Conservation (phyloP, 2,329 filamentous ascomycete species). For the Paraphoma chrysanthemicola region DNA sequence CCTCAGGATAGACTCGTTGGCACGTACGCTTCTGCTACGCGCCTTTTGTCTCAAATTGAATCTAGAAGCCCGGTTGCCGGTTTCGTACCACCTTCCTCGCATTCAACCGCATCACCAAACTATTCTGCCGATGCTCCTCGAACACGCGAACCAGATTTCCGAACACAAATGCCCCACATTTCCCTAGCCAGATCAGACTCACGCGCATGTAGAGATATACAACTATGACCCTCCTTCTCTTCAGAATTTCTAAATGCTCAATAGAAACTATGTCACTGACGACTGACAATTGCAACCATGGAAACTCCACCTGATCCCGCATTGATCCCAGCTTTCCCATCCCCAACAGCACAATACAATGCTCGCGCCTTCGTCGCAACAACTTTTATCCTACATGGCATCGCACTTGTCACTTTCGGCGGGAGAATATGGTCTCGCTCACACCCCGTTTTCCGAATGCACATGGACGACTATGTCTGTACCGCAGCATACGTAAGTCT, state of each 20-base stretch:
- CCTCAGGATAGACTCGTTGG: background rate
- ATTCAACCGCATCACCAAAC: background rate
- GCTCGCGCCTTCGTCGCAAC: slow-evolving; percentile 14
- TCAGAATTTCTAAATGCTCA: background rate
- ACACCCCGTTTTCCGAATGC: slow-evolving; percentile 17
- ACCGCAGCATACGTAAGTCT: slow-evolving; percentile 20
- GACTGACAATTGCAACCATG: slow-evolving; percentile 1
- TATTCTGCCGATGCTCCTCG: background rate
- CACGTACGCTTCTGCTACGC: background rate
- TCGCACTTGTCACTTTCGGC: slow-evolving; percentile 17
- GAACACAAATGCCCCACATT: too few relatives aligned
- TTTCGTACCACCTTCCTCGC: background rate
- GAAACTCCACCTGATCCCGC: slow-evolving; percentile 4
- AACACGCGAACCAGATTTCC: background rate
- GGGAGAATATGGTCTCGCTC: slow-evolving; percentile 25
- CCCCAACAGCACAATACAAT: slow-evolving; percentile 5
- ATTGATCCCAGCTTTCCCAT: slow-evolving; percentile 10
- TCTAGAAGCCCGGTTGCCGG: background rate
- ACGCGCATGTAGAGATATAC: too few relatives aligned
- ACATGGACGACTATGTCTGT: slow-evolving; percentile 23
- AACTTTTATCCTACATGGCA: slow-evolving; percentile 12
- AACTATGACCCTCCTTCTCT: too few relatives aligned
- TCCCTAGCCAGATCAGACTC: too few relatives aligned
- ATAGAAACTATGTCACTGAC: background rate
- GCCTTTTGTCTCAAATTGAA: slow-evolving; percentile 3